Percentiles rank a stretch among this genome's conserved stretches.
These are phyloP conservation scores for Cadophora luteo-olivacea DNA, from an alignment of 2,329 filamentous ascomycete species.

Conservation along the genomic window DNA sequence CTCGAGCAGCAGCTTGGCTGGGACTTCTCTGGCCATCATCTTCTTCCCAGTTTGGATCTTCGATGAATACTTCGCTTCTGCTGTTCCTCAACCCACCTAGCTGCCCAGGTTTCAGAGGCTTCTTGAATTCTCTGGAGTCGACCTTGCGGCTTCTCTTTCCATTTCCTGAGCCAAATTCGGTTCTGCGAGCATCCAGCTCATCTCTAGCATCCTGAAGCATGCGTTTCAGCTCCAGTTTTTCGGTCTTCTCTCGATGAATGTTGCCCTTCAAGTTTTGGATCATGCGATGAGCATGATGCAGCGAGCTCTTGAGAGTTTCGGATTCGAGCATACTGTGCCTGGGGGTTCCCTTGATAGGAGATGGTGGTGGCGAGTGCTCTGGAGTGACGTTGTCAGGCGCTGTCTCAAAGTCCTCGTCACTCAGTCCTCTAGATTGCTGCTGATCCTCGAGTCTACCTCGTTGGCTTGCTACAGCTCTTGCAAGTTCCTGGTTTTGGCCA, in stretches of 20 bases:
- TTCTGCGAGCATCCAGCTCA: slow-evolving; percentile 76
- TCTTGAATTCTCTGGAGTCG: slow-evolving; percentile 76
- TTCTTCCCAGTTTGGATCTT: slow-evolving; percentile 92
- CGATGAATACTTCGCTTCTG: slow-evolving; percentile 78
- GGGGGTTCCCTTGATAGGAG: slow-evolving; percentile 89
- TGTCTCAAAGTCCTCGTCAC: slow-evolving; percentile 68
- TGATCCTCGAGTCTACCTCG: slow-evolving; percentile 71
- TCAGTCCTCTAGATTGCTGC: slow-evolving; percentile 62
- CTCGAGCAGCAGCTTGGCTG: slow-evolving; percentile 52
- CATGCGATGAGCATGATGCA: slow-evolving; percentile 93
- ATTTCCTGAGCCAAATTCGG: slow-evolving; percentile 51
- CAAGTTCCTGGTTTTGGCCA: slow-evolving; percentile 89
- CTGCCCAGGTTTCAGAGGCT: slow-evolving; percentile 72
- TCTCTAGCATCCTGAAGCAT: slow-evolving; percentile 95
- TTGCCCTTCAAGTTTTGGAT: slow-evolving; percentile 95
- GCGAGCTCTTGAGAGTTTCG: slow-evolving; percentile 92
- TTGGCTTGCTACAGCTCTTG: slow-evolving; percentile 78
- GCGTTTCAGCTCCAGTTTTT: slow-evolving; percentile 93
- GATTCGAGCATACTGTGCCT: slow-evolving; percentile 91
- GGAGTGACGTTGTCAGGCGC: slow-evolving; percentile 76
- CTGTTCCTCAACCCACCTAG: slow-evolving; percentile 78
- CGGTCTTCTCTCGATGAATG: slow-evolving; percentile 96
- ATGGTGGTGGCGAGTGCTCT: slow-evolving; percentile 88
- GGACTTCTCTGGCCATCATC: slow-evolving; percentile 64
- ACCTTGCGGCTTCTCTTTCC: slow-evolving; percentile 68